Evolutionary conservation across 192 early-diverging fungal species (phyloP).

Genomic region (Linnemannia elongata): DNA sequence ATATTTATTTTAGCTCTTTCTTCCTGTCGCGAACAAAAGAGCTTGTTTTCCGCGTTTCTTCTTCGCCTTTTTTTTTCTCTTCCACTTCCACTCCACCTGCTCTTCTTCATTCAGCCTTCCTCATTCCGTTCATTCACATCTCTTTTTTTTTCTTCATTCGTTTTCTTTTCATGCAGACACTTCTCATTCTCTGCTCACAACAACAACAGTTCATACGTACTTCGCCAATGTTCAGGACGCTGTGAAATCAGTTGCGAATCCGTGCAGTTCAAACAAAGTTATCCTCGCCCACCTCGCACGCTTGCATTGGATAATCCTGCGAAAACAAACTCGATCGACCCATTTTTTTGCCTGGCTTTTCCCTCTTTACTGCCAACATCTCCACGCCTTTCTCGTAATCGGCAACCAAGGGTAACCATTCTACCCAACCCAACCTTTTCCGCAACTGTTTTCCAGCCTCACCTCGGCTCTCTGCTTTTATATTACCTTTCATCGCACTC

Average conservation of each 20-base stretch:
- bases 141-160: not conserved
- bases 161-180: not conserved
- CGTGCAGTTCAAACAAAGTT: not conserved
- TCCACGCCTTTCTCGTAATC: too few relatives aligned
- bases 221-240: not conserved
- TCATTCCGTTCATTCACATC: not conserved
- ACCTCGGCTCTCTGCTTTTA: not conserved
- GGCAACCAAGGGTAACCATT: too few relatives aligned
- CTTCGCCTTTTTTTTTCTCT: too few relatives aligned
- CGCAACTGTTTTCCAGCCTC: not conserved
- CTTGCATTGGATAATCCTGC: not conserved
- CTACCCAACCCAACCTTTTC: too few relatives aligned
- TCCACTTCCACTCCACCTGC: not conserved
- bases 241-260: not conserved
- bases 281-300: not conserved
- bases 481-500: not conserved
- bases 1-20: not conserved
- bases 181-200: not conserved
- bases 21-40: not conserved
- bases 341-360: not conserved
- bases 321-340: not conserved
- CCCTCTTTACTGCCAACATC: not conserved
- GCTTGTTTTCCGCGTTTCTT: too few relatives aligned
- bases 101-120: not conserved
- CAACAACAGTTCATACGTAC: not conserved